phyloP scores from a whole-genome alignment of 192 early-diverging fungal genomes.

The Backusella tuberculispora region DNA sequence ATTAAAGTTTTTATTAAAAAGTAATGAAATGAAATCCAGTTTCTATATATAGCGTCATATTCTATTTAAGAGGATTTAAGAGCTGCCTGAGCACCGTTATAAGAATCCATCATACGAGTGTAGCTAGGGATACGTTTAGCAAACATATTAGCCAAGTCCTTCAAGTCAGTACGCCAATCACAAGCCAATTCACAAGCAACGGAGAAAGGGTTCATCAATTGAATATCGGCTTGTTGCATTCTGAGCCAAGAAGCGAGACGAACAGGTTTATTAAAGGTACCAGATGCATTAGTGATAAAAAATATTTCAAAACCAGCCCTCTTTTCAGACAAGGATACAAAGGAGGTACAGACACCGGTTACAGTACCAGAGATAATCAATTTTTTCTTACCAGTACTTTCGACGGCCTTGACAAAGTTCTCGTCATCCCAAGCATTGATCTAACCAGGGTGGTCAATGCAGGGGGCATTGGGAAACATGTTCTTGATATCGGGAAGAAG shows the following conservation, averaged over 20 bases:
- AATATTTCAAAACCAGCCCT: constrained; percentile 37
- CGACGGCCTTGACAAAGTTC: constrained; percentile 30
- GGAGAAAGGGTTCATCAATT: constrained; percentile 36
- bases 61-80: too few relatives aligned
- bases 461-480: constrained; percentile 32
- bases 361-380: constrained; percentile 38
- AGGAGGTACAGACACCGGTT: constrained; percentile 38
- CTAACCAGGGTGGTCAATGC: constrained; percentile 32
- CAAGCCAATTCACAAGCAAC: constrained; percentile 33
- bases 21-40: too few relatives aligned
- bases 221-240: constrained; percentile 33
- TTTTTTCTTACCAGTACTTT: constrained; percentile 35
- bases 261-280: constrained; percentile 36
- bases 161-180: constrained; percentile 21
- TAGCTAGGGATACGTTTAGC: constrained; percentile 31
- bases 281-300: constrained; percentile 38
- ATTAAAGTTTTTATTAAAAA: too few relatives aligned
- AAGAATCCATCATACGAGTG: constrained; percentile 31
- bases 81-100: constrained; percentile 21
- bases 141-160: constrained; percentile 28
- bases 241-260: constrained; percentile 34
- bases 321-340: constrained; percentile 36
- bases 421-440: constrained; percentile 39
- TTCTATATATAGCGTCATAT: too few relatives aligned
- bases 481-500: constrained; percentile 25